Evolutionary conservation across 176 grass and related monocot species (phyloP).

Genomic region (Cenchrus americanus): DNA sequence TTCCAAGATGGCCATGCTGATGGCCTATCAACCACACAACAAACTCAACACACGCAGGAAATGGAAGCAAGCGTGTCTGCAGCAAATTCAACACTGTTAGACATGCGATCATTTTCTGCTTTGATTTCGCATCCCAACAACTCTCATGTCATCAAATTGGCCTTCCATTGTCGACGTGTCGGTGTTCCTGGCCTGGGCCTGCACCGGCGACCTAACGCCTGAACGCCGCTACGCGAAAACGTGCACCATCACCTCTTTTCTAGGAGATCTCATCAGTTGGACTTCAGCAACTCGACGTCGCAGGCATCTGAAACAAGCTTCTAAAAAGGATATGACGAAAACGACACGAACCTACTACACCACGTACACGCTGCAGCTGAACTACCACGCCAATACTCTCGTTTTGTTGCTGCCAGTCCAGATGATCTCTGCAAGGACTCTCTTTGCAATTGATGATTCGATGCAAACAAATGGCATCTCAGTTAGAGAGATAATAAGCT

Average conservation of each 20-base stretch:
- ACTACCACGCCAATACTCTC: neutral
- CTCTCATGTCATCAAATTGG: neutral
- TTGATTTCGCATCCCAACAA: neutral
- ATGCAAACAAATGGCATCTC: neutral
- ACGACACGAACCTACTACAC: constrained; percentile 30
- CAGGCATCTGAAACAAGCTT: neutral
- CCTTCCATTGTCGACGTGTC: neutral
- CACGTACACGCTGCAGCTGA: constrained; percentile 14
- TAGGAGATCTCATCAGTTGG: neutral
- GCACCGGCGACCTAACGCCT: neutral
- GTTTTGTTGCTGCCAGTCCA: neutral
- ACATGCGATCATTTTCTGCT: constrained; percentile 22
- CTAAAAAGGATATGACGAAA: constrained; percentile 20
- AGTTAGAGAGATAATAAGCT: neutral
- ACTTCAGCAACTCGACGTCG: neutral
- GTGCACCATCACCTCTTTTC: neutral
- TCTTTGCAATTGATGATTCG: neutral
- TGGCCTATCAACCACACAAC: neutral
- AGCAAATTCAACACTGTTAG: constrained; percentile 31
- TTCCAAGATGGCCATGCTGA: too few species aligned
- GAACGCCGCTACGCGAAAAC: constrained; percentile 33
- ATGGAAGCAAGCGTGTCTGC: neutral
- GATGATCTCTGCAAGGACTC: neutral
- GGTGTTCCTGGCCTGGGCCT: too few species aligned
- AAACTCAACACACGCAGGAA: constrained; percentile 6